Evolutionary conservation across 2,329 filamentous ascomycete genomes (phyloP), one percentile per base, ranked within the genome.

Genomic region (Aspergillus fumigatiaffinis): DNA sequence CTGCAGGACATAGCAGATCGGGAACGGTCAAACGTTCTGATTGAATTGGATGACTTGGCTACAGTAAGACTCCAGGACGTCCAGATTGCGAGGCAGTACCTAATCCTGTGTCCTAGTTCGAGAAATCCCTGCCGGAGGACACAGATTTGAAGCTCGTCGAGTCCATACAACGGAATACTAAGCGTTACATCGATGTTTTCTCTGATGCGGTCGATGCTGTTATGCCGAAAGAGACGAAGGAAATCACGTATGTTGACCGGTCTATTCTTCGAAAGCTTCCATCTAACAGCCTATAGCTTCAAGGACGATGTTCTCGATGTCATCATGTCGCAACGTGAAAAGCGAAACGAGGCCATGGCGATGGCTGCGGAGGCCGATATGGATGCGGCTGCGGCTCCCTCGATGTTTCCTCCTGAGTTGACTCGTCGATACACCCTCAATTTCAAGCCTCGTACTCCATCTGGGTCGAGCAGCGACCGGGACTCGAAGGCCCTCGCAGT

Each of bases 251-350:
- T 66, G 85, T 70, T 14, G 17, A 42, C 12, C 10, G 21, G 26
- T 6, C 9, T n/a, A 51, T 17, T 25, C 23, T 26, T 7, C 42
- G 47, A 59, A 41, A 54, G 17, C 49, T 50, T 47, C 35, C 20
- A n/a, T 32, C 62, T 72, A 65, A 71, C 63, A 55, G 21, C n/a
- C 8, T 14, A 38, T 64, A 91, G 88, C 65, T 97, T 96, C 82
- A 97, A 97, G 75, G 92, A 97, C 70, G 94, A 99, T 75, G 92
- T 97, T 9, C 83, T 99, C 47, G 94, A 99, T 76, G 91, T 99
- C 29, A 88, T 99, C 69, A 95, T 97, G 89, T 90, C 91, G 44
- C 91, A 96, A 71, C 88, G 94, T 66, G 87, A 90, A 66, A 88
- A 87, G 67, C 87, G 92, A 66, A 97, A 99, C 73, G 89, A 91